phyloP scores from a whole-genome alignment of 257 asterid species.

The Rubia yunnanensis region DNA sequence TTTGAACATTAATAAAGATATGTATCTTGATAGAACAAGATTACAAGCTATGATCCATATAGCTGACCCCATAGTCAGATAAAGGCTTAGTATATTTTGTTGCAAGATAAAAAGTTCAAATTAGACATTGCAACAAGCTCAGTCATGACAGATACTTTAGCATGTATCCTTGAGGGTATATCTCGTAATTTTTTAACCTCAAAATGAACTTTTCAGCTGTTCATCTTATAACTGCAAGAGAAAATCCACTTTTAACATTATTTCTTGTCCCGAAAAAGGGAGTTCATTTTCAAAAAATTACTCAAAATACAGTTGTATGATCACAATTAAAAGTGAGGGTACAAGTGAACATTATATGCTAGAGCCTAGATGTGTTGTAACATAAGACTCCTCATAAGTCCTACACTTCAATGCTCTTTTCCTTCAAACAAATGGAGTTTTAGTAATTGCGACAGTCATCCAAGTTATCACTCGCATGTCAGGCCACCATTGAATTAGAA shows the following conservation, averaged over 20 bases:
- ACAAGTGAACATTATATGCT: background rate
- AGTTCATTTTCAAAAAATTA: background rate
- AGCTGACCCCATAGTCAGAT: no score
- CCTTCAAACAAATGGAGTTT: background rate
- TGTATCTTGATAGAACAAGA: no score
- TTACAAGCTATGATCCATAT: no score
- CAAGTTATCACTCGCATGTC: background rate
- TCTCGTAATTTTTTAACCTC: background rate
- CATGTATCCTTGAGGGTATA: background rate
- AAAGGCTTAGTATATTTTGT: no score
- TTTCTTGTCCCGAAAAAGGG: background rate
- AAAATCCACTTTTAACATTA: background rate
- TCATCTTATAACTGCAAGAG: background rate
- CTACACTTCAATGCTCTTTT: background rate
- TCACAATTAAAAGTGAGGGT: slow-evolving; percentile 1
- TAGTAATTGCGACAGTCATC: background rate
- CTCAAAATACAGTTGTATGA: background rate
- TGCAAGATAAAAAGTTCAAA: background rate
- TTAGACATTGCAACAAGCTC: background rate
- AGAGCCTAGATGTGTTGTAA: background rate
- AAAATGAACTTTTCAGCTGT: background rate
- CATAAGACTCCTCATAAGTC: background rate
- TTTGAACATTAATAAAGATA: no score
- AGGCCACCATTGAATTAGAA: background rate
- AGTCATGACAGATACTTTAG: background rate